Evolutionary conservation across 2,329 filamentous ascomycete genomes (phyloP), one percentile per base, ranked within the genome.

Genomic region (Pseudohalonectria lignicola): DNA sequence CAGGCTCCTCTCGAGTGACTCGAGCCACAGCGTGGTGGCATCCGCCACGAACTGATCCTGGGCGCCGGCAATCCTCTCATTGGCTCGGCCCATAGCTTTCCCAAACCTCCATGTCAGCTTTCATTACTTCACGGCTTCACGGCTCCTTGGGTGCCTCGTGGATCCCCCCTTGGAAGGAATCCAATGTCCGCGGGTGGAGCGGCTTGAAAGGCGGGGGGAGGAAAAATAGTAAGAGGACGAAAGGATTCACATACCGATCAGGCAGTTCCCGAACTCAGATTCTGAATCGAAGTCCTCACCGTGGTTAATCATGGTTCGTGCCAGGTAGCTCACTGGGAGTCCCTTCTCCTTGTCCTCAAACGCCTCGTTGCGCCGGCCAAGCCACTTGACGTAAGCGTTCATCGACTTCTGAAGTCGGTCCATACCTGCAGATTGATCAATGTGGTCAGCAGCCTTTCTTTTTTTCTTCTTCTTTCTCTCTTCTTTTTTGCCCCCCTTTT

Each of bases 221-320:
- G n/a, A 1, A 16, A 5, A 30, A 30, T 10, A n/a, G 10, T 10
- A n/a, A 31, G 2, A 30, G 28, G 13, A 1, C 13, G 12, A 18
- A 33, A 31, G 28, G 30, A 17, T 13, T n/a, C n/a, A n/a, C 36
- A 17, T 23, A 38, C 36, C 36, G 40, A 81, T 79, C 34, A 96
- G 67, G 55, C 84, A 92, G 56, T 83, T 86, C 45, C 90, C 90
- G 57, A 90, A 95, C 51, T 94, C 85, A 0, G 88, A 94, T 53
- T 93, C 82, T 16, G 75, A 69, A 55, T 94, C 86, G 57, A 94
- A 95, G 53, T 96, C 90, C 54, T 94, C 87, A 50, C 88, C 86
- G 54, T 96, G 90, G 40, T 66, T 66, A 43, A 88, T 78, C 86
- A 96, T 94, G 50, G 80, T 82, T 38, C 82, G 78, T 37, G 87